phyloP scores from a whole-genome alignment of 2,329 filamentous ascomycete species.

The Talaromyces funiculosus region DNA sequence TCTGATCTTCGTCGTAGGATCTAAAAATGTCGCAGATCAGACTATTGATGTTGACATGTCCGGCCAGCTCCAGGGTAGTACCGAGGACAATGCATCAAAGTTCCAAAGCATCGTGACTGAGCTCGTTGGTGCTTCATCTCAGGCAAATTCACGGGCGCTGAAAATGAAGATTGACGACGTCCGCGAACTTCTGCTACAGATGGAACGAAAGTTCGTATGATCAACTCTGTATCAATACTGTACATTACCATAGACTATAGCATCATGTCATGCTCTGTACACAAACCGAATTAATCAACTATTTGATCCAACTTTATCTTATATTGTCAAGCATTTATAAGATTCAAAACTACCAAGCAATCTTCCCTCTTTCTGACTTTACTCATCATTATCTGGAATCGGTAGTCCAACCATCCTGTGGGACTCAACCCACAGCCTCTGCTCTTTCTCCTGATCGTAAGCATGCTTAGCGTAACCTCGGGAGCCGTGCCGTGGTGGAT shows the following conservation, averaged over 20 bases:
- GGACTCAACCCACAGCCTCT: too few species aligned
- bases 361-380: not conserved
- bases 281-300: too few species aligned
- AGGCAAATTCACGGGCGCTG: slow-evolving; percentile 30
- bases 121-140: slow-evolving; percentile 25
- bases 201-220: slow-evolving; percentile 36
- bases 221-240: not conserved
- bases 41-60: slow-evolving; percentile 47
- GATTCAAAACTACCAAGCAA: too few species aligned
- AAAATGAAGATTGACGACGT: slow-evolving; percentile 34
- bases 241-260: not conserved
- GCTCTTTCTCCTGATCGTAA: too few species aligned
- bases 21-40: slow-evolving; percentile 55
- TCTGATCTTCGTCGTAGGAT: slow-evolving; percentile 66
- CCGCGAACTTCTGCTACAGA: slow-evolving; percentile 30
- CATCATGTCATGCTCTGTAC: not conserved
- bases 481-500: too few species aligned
- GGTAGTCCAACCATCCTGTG: too few species aligned
- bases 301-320: too few species aligned
- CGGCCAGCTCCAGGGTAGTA: slow-evolving; percentile 39
- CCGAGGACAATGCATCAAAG: slow-evolving; percentile 23
- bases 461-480: too few species aligned
- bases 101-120: slow-evolving; percentile 24
- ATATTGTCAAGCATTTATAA: too few species aligned
- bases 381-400: too few species aligned